Evolutionary conservation across 257 asterid genomes (phyloP).

Genomic region (Coffea eugenioides): DNA sequence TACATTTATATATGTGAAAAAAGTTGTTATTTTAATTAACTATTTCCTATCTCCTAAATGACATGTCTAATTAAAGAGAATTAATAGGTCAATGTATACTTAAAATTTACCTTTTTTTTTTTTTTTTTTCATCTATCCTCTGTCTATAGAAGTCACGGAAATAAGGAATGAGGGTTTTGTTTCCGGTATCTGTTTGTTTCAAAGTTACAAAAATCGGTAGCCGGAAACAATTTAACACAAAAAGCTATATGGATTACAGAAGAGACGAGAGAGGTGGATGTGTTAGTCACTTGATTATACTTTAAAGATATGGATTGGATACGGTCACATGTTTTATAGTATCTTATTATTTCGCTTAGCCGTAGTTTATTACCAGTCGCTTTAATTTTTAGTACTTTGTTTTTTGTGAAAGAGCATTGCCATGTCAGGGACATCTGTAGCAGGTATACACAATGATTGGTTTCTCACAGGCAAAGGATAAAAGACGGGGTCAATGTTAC

Average conservation of each 20-base stretch:
- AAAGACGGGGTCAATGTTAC: too few relatives aligned
- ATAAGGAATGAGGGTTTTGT: too few relatives aligned
- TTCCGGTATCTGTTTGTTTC: too few relatives aligned
- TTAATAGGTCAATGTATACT: too few relatives aligned
- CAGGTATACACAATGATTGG: background rate
- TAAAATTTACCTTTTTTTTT: too few relatives aligned
- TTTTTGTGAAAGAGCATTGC: background rate
- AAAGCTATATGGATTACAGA: background rate
- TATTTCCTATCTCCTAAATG: too few relatives aligned
- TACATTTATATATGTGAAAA: too few relatives aligned
- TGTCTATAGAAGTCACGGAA: too few relatives aligned
- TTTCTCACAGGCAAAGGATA: background rate
- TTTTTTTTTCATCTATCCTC: too few relatives aligned
- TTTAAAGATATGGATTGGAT: slow-evolving; percentile 9
- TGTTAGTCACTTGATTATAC: background rate
- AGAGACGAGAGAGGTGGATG: background rate
- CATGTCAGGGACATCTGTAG: slow-evolving; percentile 10
- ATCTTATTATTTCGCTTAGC: background rate
- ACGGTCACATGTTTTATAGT: background rate
- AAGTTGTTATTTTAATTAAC: too few relatives aligned
- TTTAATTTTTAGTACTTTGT: background rate
- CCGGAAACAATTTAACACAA: background rate
- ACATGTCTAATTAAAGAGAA: too few relatives aligned
- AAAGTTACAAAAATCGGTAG: too few relatives aligned
- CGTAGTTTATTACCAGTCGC: background rate